Percentiles rank a stretch among this genome's conserved stretches.
phyloP scores from a whole-genome alignment of 805 yeast species.

The Pichia sporocuriosa region DNA sequence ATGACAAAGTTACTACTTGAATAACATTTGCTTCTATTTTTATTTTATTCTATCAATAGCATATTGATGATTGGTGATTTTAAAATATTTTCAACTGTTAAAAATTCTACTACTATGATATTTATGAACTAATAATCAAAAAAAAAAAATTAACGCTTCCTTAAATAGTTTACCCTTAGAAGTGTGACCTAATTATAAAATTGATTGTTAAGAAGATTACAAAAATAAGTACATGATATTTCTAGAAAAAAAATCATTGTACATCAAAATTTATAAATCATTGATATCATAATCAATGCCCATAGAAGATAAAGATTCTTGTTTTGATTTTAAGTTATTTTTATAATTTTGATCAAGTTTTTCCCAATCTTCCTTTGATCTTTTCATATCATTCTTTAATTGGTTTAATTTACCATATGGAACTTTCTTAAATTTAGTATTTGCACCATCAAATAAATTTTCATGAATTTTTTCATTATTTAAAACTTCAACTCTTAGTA shows the following conservation, averaged over 20 bases:
- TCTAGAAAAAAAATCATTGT: neutral
- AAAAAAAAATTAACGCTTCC: no score
- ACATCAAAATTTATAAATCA: conserved; percentile 14
- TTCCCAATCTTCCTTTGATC: conserved; percentile 51
- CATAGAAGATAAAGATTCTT: conserved; percentile 41
- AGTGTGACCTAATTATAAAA: no score
- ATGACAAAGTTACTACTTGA: no score
- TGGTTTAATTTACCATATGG: conserved; percentile 54
- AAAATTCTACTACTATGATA: no score
- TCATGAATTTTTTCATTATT: conserved; percentile 53
- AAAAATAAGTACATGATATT: conserved; percentile 11
- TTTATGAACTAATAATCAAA: no score
- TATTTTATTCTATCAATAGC: no score
- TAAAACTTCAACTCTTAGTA: conserved; percentile 52
- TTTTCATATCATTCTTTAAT: conserved; percentile 49
- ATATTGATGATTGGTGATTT: no score
- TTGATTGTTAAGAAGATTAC: no score
- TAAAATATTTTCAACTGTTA: no score
- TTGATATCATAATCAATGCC: conserved; percentile 49
- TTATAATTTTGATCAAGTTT: conserved; percentile 42
- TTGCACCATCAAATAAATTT: conserved; percentile 53
- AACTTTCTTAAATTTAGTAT: conserved; percentile 46
- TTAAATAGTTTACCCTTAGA: no score
- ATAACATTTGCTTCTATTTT: no score
- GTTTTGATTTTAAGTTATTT: conserved; percentile 36